phyloP scores from a whole-genome alignment of 2,329 filamentous ascomycete species.

The Xylaria multiplex region DNA sequence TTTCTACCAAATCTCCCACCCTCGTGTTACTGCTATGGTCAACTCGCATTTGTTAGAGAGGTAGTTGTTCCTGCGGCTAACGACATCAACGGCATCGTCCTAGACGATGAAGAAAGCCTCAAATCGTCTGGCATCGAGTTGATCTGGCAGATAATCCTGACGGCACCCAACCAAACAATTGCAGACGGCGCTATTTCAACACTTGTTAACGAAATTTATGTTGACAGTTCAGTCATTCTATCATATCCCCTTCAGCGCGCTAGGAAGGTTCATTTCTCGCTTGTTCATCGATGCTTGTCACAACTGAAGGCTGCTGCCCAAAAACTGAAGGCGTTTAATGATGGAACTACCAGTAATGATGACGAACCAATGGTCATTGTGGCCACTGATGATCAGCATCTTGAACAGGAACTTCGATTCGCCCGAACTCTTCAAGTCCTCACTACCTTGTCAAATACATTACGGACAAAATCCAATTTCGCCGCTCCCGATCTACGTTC shows the following conservation, averaged over 20 bases:
- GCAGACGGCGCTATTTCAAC: slow-evolving; percentile 74
- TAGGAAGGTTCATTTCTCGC: slow-evolving; percentile 70
- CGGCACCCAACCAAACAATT: slow-evolving; percentile 71
- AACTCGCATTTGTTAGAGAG: slow-evolving; percentile 71
- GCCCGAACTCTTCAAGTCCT: slow-evolving; percentile 75
- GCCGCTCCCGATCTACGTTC: slow-evolving; percentile 67
- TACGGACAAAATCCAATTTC: slow-evolving; percentile 70
- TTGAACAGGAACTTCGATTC: slow-evolving; percentile 70
- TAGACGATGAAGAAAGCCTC: slow-evolving; percentile 63
- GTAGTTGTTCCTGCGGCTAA: slow-evolving; percentile 60
- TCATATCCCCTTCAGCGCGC: slow-evolving; percentile 61
- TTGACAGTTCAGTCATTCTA: slow-evolving; percentile 65
- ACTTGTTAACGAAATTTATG: slow-evolving; percentile 76
- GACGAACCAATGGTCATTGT: slow-evolving; percentile 65
- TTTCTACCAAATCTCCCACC: slow-evolving; percentile 68
- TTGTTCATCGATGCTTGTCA: slow-evolving; percentile 78
- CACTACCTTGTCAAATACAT: slow-evolving; percentile 71
- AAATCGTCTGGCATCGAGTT: slow-evolving; percentile 70
- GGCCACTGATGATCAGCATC: slow-evolving; percentile 58
- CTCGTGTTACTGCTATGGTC: slow-evolving; percentile 67
- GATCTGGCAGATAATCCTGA: slow-evolving; percentile 85
- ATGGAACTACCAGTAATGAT: slow-evolving; percentile 56
- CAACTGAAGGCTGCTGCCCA: slow-evolving; percentile 73
- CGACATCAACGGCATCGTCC: slow-evolving; percentile 55
- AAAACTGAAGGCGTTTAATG: slow-evolving; percentile 61